Evolutionary conservation across 352 stramenopile species (phyloP).

Genomic region (Phytopythium ostracodes): DNA sequence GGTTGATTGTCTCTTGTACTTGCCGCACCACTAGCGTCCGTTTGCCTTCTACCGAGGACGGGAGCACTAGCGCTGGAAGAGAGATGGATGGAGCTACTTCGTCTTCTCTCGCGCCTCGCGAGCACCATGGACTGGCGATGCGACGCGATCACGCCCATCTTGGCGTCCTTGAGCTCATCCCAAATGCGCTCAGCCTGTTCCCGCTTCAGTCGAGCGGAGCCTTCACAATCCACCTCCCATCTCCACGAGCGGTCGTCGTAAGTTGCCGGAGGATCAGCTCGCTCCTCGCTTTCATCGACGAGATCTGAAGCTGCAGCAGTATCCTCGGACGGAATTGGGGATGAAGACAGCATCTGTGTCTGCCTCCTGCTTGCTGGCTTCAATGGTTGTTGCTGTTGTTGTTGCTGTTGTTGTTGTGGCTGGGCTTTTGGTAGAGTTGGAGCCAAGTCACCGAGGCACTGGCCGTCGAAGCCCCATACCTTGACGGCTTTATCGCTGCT

Average conservation of each 20-base stretch:
- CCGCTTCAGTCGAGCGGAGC: conserved; percentile 30
- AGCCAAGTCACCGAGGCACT: conserved; percentile 33
- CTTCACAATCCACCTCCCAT: conserved; percentile 44
- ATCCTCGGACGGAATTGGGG: neutral
- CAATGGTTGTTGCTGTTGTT: neutral
- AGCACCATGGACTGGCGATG: conserved; percentile 21
- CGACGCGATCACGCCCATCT: conserved; percentile 25
- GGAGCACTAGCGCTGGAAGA: conserved; percentile 22
- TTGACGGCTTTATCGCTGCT: conserved; percentile 55
- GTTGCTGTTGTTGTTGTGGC: neutral
- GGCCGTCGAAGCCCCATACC: conserved; percentile 55
- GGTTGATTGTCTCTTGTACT: neutral
- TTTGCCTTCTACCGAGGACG: conserved; percentile 7
- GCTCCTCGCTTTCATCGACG: neutral
- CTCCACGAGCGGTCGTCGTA: conserved; percentile 23
- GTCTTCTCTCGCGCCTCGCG: conserved; percentile 18
- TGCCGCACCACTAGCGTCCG: neutral
- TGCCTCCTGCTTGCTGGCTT: neutral
- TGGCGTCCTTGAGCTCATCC: conserved; percentile 45
- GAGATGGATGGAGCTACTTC: conserved; percentile 9
- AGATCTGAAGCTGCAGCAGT: neutral
- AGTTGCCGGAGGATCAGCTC: neutral
- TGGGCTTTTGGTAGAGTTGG: conserved; percentile 7
- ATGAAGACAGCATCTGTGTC: neutral
- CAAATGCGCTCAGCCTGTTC: conserved; percentile 56